Percentiles rank a stretch among this genome's conserved stretches.
Conservation (phyloP, 768 basidiomycete genomes). For the Leccinum fibrillosum region DNA sequence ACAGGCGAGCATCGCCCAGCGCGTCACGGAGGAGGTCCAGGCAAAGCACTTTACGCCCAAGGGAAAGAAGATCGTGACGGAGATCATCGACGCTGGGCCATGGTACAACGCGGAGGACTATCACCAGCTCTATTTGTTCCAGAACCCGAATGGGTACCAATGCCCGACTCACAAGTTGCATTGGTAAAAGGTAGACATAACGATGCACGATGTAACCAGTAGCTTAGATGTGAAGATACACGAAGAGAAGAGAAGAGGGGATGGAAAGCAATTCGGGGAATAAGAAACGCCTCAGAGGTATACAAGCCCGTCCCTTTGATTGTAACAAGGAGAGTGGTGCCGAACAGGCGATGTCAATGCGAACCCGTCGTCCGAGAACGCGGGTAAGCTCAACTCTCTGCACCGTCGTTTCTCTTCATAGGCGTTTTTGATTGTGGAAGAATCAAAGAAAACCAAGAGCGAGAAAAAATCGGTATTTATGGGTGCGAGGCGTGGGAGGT, state of each 20-base stretch:
- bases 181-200: conserved; percentile 47
- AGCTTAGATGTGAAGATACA: too few relatives aligned
- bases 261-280: too few relatives aligned
- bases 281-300: conserved; percentile 49
- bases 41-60: conserved; percentile 76
- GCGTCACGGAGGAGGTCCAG: conserved; percentile 81
- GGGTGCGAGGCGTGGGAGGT: background rate
- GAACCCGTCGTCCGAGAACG: conserved; percentile 34
- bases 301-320: conserved; percentile 54
- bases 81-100: conserved; percentile 60
- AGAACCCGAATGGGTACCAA: conserved; percentile 86
- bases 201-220: too few relatives aligned
- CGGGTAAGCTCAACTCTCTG: conserved; percentile 55
- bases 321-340: conserved; percentile 59
- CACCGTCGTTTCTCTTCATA: conserved; percentile 54
- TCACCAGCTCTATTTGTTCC: conserved; percentile 76
- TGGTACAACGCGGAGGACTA: conserved; percentile 89
- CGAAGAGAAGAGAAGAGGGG: background rate
- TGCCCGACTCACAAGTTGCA: conserved; percentile 86
- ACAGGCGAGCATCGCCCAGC: conserved; percentile 67
- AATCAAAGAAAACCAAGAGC: conserved; percentile 23
- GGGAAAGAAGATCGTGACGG: conserved; percentile 72
- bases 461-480: conserved; percentile 3
- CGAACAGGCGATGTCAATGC: conserved; percentile 65
- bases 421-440: conserved; percentile 49